Percentiles rank a stretch among this genome's conserved stretches.
Conservation (phyloP, 176 grass and related monocot genomes). For the Guadua angustifolia region DNA sequence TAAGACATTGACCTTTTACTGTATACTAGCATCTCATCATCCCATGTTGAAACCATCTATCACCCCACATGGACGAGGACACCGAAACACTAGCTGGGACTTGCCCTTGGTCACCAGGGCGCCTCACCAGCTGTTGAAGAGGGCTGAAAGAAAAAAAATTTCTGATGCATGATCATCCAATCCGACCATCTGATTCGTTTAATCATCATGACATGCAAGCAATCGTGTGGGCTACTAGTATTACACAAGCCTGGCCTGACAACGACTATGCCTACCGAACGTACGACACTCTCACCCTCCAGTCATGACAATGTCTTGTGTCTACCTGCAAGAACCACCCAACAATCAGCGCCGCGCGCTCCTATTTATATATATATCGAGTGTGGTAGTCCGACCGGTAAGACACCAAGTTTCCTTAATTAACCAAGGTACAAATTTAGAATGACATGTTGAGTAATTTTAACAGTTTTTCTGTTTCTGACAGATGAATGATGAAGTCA, state of each 20-base stretch:
- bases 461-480: background rate
- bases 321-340: background rate
- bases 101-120: conserved; percentile 18
- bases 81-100: background rate
- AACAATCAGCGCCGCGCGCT: background rate
- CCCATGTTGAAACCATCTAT: background rate
- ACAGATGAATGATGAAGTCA: background rate
- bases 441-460: background rate
- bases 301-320: background rate
- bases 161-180: background rate
- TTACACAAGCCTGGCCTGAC: conserved; percentile 20
- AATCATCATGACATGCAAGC: conserved; percentile 1
- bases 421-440: background rate
- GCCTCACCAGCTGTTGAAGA: background rate
- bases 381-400: too few relatives aligned
- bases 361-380: background rate
- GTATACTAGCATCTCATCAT: background rate
- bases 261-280: conserved; percentile 20
- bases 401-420: background rate
- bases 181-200: background rate
- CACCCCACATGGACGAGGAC: background rate
- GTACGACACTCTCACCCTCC: background rate
- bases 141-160: background rate
- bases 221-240: background rate
- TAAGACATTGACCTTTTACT: background rate